A percentile compares a stretch with the other conserved stretches of the same genome.
phyloP scores from a whole-genome alignment of 2,329 filamentous ascomycete species.

The Metarhizium anisopliae region DNA sequence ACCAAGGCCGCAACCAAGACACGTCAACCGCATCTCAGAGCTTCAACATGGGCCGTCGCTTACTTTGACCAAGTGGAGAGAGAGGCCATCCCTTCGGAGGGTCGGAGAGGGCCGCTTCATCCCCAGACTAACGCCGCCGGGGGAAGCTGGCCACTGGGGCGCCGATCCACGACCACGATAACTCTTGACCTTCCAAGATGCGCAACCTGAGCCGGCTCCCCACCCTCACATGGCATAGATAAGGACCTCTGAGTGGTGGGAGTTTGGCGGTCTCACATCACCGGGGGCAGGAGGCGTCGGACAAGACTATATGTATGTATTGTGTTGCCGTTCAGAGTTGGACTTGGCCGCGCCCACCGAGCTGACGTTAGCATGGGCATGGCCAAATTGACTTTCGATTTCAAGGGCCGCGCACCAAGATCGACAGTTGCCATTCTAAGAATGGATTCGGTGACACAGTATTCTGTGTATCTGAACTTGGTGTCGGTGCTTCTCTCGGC shows the following conservation, averaged over 20 bases:
- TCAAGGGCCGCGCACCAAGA: not conserved
- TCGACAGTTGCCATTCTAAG: not conserved
- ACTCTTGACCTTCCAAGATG: slow-evolving; percentile 5
- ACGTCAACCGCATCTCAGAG: too few relatives aligned
- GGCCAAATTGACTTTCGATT: not conserved
- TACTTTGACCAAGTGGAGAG: not conserved
- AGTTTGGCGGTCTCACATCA: not conserved
- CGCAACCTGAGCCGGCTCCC: slow-evolving; percentile 3
- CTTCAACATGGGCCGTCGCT: not conserved
- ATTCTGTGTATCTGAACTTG: not conserved
- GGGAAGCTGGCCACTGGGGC: slow-evolving; percentile 1
- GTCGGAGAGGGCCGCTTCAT: not conserved
- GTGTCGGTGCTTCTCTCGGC: not conserved
- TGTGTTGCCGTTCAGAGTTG: not conserved
- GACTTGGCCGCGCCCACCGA: not conserved
- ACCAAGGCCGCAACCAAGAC: too few relatives aligned
- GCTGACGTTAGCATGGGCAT: not conserved
- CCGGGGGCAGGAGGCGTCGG: not conserved
- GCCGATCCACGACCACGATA: not conserved
- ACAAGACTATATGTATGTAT: not conserved
- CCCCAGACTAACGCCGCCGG: not conserved
- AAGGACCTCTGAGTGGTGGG: slow-evolving; percentile 1
- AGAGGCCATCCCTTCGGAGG: not conserved
- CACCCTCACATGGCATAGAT: slow-evolving; percentile 3
- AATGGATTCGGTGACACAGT: not conserved